Conservation (phyloP, 192 early-diverging fungal genomes). For the Dimargaris xerosporica region DNA sequence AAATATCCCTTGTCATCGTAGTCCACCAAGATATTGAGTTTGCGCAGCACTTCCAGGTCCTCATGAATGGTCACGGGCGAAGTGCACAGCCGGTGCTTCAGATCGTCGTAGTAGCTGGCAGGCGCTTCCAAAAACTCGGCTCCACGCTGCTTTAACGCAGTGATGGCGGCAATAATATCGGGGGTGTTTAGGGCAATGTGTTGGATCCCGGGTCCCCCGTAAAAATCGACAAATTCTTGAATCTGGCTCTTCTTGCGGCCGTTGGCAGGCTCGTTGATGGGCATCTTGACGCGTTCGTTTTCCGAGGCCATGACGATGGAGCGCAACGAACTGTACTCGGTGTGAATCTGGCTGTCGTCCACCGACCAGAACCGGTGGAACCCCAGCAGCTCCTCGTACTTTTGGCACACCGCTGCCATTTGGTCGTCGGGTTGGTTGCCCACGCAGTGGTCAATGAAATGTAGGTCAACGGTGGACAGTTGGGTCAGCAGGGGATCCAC, state of each 20-base stretch:
- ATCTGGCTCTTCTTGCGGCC: conserved; percentile 94
- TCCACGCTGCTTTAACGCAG: conserved; percentile 67
- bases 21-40: conserved; percentile 84
- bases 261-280: conserved; percentile 90
- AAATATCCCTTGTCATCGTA: conserved; percentile 95
- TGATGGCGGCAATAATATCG: conserved; percentile 73
- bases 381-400: conserved; percentile 81
- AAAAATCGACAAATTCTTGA: conserved; percentile 51
- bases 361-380: conserved; percentile 99
- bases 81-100: conserved; percentile 53
- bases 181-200: conserved; percentile 89
- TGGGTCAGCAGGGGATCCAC: conserved; percentile 40
- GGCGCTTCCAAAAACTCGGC: conserved; percentile 83
- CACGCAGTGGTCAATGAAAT: conserved; percentile 85
- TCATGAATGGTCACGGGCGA: conserved; percentile 62
- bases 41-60: conserved; percentile 64
- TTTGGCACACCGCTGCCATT: conserved; percentile 71
- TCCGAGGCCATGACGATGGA: conserved; percentile 94
- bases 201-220: conserved; percentile 64
- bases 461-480: conserved; percentile 49
- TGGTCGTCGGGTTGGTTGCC: conserved; percentile 87
- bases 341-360: conserved; percentile 90
- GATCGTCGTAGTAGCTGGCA: conserved; percentile 70
- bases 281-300: conserved; percentile 86
- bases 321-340: conserved; percentile 84